Evolutionary conservation across 768 basidiomycete genomes (phyloP).

Genomic region (Boletellus ananiceps): DNA sequence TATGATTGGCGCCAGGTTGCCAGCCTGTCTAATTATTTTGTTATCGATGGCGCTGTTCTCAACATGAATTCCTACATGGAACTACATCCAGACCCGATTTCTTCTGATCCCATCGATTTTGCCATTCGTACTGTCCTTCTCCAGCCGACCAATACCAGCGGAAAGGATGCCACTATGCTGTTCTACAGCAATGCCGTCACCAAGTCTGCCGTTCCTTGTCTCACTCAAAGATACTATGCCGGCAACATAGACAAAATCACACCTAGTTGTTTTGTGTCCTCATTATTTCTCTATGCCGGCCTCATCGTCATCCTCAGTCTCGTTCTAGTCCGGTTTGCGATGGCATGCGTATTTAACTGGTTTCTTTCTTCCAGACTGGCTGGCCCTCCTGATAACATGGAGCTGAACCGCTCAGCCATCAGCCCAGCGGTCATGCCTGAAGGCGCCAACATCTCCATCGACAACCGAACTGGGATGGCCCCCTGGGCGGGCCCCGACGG

Average conservation of each 20-base stretch:
- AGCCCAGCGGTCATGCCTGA: conserved; percentile 95
- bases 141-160: conserved; percentile 44
- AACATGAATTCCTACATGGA: conserved; percentile 86
- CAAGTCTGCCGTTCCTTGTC: conserved; percentile 68
- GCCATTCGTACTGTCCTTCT: conserved; percentile 74
- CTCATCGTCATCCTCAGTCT: conserved; percentile 88
- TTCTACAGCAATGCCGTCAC: conserved; percentile 72
- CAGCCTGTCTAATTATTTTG: conserved; percentile 66
- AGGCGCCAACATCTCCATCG: conserved; percentile 90
- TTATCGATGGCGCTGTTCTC: conserved; percentile 90
- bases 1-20: conserved; percentile 91
- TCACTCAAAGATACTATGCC: conserved; percentile 81
- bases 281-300: conserved; percentile 84
- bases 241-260: conserved; percentile 97
- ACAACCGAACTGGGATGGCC: conserved; percentile 88
- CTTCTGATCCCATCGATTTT: conserved; percentile 73
- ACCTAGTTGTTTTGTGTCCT: conserved; percentile 91
- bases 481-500: conserved; percentile 77
- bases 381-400: conserved; percentile 63
- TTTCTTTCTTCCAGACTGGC: conserved; percentile 83
- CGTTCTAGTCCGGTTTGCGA: conserved; percentile 86
- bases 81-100: conserved; percentile 62
- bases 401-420: conserved; percentile 79
- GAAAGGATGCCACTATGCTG: conserved; percentile 87
- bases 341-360: conserved; percentile 98